Conservation (phyloP, 108 stramenopile species). For the Fistulifera solaris region DNA sequence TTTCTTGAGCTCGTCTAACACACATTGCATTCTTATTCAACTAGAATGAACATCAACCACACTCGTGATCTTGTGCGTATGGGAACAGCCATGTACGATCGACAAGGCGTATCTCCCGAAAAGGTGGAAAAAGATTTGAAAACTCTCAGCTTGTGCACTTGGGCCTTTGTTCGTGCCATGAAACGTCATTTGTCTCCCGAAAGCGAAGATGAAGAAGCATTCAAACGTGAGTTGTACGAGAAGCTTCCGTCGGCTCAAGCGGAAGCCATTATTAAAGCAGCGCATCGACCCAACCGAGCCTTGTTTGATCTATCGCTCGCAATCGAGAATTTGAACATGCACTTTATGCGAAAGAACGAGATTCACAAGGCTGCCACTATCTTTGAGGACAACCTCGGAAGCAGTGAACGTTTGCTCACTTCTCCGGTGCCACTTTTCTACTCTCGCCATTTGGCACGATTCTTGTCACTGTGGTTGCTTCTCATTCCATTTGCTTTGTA, state of each 20-base stretch:
- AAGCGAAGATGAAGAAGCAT: slow-evolving; percentile 53
- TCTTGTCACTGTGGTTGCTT: slow-evolving; percentile 47
- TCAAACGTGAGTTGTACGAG: slow-evolving; percentile 33
- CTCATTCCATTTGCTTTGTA: slow-evolving; percentile 48
- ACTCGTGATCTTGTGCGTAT: slow-evolving; percentile 63
- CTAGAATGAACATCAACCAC: slow-evolving; percentile 41
- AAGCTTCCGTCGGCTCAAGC: slow-evolving; percentile 49
- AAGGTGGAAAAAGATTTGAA: slow-evolving; percentile 40
- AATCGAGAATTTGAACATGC: slow-evolving; percentile 53
- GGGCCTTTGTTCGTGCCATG: slow-evolving; percentile 60
- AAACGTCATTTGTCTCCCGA: slow-evolving; percentile 60
- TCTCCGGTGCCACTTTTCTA: slow-evolving; percentile 55
- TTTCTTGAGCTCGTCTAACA: no score
- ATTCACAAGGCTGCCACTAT: slow-evolving; percentile 42
- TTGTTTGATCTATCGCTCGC: slow-evolving; percentile 37
- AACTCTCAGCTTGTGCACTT: slow-evolving; percentile 43
- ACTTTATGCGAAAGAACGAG: slow-evolving; percentile 56
- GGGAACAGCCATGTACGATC: slow-evolving; percentile 54
- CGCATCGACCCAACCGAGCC: slow-evolving; percentile 55
- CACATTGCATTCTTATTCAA: no score
- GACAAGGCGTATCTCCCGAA: slow-evolving; percentile 10
- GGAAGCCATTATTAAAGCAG: slow-evolving; percentile 33
- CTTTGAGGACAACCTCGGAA: slow-evolving; percentile 30
- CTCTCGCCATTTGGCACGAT: slow-evolving; percentile 51
- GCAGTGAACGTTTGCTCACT: slow-evolving; percentile 47